A percentile compares a stretch with the other conserved stretches of the same genome.
Evolutionary conservation across 768 basidiomycete genomes (phyloP).

Genomic region (Cystobasidium onofrii): DNA sequence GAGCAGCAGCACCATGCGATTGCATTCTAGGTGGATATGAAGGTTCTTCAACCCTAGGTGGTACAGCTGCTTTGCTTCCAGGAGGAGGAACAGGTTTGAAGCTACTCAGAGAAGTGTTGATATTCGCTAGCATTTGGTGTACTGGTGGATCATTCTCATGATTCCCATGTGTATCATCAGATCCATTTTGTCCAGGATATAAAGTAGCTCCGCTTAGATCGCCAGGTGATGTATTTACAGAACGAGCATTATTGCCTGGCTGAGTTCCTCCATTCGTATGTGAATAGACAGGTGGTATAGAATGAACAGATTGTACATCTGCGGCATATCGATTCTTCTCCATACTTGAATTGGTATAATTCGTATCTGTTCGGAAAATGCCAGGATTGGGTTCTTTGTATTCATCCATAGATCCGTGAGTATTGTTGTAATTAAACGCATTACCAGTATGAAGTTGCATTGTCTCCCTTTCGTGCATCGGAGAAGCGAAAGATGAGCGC

Average conservation of each 20-base stretch:
- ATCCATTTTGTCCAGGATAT: background rate
- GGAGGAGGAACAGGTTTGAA: background rate
- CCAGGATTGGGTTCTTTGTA: background rate
- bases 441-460: background rate
- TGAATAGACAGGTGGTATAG: constrained; percentile 10
- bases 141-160: background rate
- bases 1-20: background rate
- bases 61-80: background rate
- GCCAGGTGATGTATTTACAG: background rate
- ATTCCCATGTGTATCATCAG: background rate
- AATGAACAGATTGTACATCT: constrained; percentile 19
- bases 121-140: background rate
- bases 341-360: background rate
- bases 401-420: background rate
- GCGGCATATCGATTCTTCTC: constrained; percentile 6
- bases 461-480: constrained; percentile 13
- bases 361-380: constrained; percentile 9
- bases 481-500: constrained; percentile 24
- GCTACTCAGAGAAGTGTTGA: background rate
- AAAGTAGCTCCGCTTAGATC: background rate
- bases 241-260: background rate
- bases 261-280: background rate
- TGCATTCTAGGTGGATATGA: background rate
- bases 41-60: background rate
- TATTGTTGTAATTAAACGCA: background rate